Evolutionary conservation across 225 moss, liverwort and hornwort genomes (phyloP).

Genomic region (Bryum argenteum): DNA sequence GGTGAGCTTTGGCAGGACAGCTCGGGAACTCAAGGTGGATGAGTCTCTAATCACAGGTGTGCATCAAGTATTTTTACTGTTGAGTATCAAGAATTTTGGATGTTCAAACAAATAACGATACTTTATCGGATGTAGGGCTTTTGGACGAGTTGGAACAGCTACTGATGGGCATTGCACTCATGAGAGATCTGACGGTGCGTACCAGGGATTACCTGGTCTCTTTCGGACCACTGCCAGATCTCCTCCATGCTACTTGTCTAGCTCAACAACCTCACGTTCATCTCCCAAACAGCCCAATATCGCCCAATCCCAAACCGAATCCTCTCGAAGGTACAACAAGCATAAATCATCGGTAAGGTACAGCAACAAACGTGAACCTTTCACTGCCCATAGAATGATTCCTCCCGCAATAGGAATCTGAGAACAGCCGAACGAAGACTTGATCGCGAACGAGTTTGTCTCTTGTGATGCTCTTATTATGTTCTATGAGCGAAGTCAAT

Average conservation of each 20-base stretch:
- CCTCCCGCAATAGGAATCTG: too few relatives aligned
- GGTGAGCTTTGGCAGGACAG: conserved; percentile 71
- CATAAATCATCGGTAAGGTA: neutral
- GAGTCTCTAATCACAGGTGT: conserved; percentile 56
- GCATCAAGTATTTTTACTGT: neutral
- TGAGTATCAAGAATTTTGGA: neutral
- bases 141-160: conserved; percentile 77
- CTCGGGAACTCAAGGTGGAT: conserved; percentile 67
- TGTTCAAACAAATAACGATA: neutral
- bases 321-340: neutral
- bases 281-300: too few relatives aligned
- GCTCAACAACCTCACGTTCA: too few relatives aligned
- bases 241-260: too few relatives aligned
- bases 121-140: conserved; percentile 43
- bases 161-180: conserved; percentile 85
- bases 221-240: conserved; percentile 60
- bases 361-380: too few relatives aligned
- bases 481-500: too few relatives aligned
- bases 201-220: conserved; percentile 93
- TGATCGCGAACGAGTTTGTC: too few relatives aligned
- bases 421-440: too few relatives aligned
- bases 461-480: too few relatives aligned
- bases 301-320: too few relatives aligned
- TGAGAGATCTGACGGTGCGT: conserved; percentile 77
- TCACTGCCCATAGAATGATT: too few relatives aligned